Evolutionary conservation across 805 yeast species (phyloP).

Genomic region (Ogataea sp.): DNA sequence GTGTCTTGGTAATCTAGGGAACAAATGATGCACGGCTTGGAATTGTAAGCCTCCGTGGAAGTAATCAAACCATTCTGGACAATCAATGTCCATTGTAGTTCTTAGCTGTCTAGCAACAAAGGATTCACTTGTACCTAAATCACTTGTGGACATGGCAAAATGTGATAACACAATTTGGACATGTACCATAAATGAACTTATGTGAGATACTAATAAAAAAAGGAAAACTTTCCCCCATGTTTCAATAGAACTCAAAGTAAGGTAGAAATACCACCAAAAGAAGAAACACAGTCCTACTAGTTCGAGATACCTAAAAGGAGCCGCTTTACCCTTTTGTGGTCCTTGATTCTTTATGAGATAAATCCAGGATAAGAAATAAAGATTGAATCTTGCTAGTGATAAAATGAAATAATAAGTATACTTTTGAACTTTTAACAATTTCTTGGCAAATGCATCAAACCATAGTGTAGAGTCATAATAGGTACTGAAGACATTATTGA

Average conservation of each 20-base stretch:
- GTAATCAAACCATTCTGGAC: slow-evolving; percentile 88
- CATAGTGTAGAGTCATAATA: slow-evolving; percentile 62
- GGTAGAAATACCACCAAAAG: slow-evolving; percentile 76
- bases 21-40: slow-evolving; percentile 85
- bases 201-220: slow-evolving; percentile 65
- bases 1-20: slow-evolving; percentile 85
- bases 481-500: slow-evolving; percentile 68
- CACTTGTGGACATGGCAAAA: slow-evolving; percentile 90
- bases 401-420: slow-evolving; percentile 71
- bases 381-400: slow-evolving; percentile 77
- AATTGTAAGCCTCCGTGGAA: slow-evolving; percentile 90
- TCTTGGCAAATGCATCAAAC: slow-evolving; percentile 60
- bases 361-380: slow-evolving; percentile 75
- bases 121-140: slow-evolving; percentile 71
- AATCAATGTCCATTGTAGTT: slow-evolving; percentile 92
- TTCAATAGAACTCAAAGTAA: slow-evolving; percentile 45
- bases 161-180: slow-evolving; percentile 87
- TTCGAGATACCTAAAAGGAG: slow-evolving; percentile 80
- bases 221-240: slow-evolving; percentile 45
- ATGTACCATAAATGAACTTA: slow-evolving; percentile 86
- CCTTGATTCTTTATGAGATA: slow-evolving; percentile 71
- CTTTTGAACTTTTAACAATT: slow-evolving; percentile 55
- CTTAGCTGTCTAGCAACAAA: slow-evolving; percentile 75
- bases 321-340: slow-evolving; percentile 74
- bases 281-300: slow-evolving; percentile 61